phyloP scores from a whole-genome alignment of 2,329 filamentous ascomycete genomes.

The Dendryphion nanum region DNA sequence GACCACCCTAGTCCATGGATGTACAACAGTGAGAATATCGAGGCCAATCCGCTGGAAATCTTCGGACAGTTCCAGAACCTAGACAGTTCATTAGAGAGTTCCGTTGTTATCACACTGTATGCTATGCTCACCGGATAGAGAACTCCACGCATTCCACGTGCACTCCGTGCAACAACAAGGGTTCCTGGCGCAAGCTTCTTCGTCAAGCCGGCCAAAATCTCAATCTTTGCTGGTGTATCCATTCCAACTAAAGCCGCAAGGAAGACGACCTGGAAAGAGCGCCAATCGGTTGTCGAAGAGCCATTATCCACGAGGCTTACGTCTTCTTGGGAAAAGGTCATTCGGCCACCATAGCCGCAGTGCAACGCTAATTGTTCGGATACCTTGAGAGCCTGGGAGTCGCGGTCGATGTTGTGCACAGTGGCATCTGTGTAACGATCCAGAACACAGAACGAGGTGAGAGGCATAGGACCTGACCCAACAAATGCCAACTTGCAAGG shows the following conservation, averaged over 20 bases:
- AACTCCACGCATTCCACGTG: slow-evolving; percentile 44
- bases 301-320: not conserved
- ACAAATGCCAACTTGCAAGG: slow-evolving; percentile 47
- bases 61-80: slow-evolving; percentile 41
- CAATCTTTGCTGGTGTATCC: slow-evolving; percentile 43
- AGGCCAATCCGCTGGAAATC: slow-evolving; percentile 30
- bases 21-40: slow-evolving; percentile 45
- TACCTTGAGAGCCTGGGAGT: slow-evolving; percentile 33
- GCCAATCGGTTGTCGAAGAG: slow-evolving; percentile 19
- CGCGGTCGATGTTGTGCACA: slow-evolving; percentile 46
- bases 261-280: slow-evolving; percentile 47
- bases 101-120: not conserved
- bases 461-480: slow-evolving; percentile 51
- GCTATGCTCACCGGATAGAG: slow-evolving; percentile 47
- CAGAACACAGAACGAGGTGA: slow-evolving; percentile 49
- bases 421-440: slow-evolving; percentile 28
- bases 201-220: slow-evolving; percentile 39
- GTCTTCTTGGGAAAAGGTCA: slow-evolving; percentile 33
- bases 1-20: slow-evolving; percentile 51
- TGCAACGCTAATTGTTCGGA: slow-evolving; percentile 29
- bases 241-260: slow-evolving; percentile 52
- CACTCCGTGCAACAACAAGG: slow-evolving; percentile 48
- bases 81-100: not conserved
- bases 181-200: slow-evolving; percentile 43
- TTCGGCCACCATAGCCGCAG: slow-evolving; percentile 31